Base-by-base conservation (phyloP, 2,329 filamentous ascomycete genomes). In the Exophiala viscosa region DNA sequence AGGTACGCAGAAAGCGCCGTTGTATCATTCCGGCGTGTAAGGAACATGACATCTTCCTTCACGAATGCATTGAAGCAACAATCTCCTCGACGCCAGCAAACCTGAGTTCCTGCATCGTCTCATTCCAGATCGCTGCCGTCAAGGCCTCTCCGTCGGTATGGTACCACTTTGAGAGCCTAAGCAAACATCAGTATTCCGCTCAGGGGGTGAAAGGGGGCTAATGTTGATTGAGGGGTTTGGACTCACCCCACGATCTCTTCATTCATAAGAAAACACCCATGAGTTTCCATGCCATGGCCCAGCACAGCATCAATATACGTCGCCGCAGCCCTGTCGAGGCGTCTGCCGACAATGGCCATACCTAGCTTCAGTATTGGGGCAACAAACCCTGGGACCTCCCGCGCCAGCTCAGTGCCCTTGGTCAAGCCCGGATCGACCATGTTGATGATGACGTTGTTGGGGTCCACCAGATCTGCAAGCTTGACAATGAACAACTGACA, bases 231-330 rank as follows among this genome's bases (percentile, higher is more conserved):
- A n/a, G 9, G 14, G 5, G 9, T 33, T 20, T 39, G 15, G 34
- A 68, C 75, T 71, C 63, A 78, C 72, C 74, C 70, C 2, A 60
- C 57, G 15, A 78, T 71, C 6, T 73, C 63, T 69, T 75, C 78
- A 41, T 73, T 72, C 68, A 74, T 76, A 0, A 79, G 35, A 53
- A 76, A 79, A 40, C 72, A 75, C 0, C 76, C 77, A 59, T 82
- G 78, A 0, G 73, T 73, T 58, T 80, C 76, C 38, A 68, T 70
- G 0, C 76, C 77, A 45, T 79, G 70, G 0, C 67, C 66, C 1
- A 74, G 65, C 0, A 64, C 66, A 0, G 77, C 76, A 59, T 81
- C 73, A 1, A 80, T 52, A 59, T 75, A 79, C 0, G 70, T 74
- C 41, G 69, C 72, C 0, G 75, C 76, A 3, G 73, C 78, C 3